Base-by-base conservation (phyloP, 1,139 yeast species). In the Yamadazyma atlantica region DNA sequence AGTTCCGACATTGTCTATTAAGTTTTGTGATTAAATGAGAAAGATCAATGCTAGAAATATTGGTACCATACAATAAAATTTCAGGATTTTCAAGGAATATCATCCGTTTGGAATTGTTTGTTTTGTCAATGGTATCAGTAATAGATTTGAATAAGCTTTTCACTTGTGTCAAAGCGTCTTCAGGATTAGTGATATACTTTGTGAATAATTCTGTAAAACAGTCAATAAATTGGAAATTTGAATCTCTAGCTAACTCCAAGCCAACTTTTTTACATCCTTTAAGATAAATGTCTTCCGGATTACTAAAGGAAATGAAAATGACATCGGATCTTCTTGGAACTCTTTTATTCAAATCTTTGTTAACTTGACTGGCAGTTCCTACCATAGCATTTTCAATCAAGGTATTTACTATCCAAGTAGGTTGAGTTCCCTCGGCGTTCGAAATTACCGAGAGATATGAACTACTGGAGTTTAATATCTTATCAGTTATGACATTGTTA, bases 401-500 rank as follows among this genome's bases (percentile, higher is more conserved):
- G 2, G 76, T 64, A 29, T 65, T 73, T 5, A 77, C 54, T 24
- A 85, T 62, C 95, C 95, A 86, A 4, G 76, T 56, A 1, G 94
- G 82, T 14, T 79, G 70, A 0, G 88, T 82, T 0, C 86, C 84
- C 42, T 74, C 77, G 1, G 71, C 65, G 43, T 82, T 75, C 0
- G 86, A 70, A 2, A 85, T 60, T 1, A 78, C 51, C 1, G 77
- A 65, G 28, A 80, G 51, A 33, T 50, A 48, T 3, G 64, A 56
- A 2, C 40, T 12, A 2, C 34, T 22, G 1, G 58, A 60, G 28
- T 44, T 58, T 50, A 54, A 49, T 39, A 52, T 40, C 28, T 35
- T 45, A 40, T 46, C 60, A 17, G 60, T 55, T 43, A 81, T 48
- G 8, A 82, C 63, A 1, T 78, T 60, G 38, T 75, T 75, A 46